These are phyloP conservation scores for Blumeriella jaapii DNA, from an alignment of 2,329 filamentous ascomycete genomes.

Conservation along the genomic window DNA sequence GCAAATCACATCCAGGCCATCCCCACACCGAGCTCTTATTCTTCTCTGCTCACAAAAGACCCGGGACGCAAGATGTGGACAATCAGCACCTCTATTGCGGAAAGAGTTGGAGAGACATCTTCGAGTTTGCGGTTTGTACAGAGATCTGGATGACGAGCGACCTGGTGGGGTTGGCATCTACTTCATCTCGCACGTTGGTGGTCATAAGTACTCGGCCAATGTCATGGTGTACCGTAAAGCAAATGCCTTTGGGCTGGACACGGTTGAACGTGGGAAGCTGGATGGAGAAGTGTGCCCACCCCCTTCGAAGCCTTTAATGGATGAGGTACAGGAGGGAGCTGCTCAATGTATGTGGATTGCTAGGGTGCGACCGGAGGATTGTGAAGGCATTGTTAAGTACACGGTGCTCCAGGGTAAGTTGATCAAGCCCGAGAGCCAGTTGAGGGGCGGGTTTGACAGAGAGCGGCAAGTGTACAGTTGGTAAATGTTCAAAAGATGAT, in stretches of 20 bases:
- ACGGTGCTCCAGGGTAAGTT: conserved; percentile 90
- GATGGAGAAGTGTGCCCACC: conserved; percentile 25
- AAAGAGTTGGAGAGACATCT: conserved; percentile 85
- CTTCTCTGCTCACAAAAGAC: conserved; percentile 90
- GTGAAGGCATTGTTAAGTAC: conserved; percentile 81
- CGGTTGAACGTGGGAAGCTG: conserved; percentile 24
- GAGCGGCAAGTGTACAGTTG: conserved; percentile 74
- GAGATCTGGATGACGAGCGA: conserved; percentile 78
- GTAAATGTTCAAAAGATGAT: too few relatives aligned
- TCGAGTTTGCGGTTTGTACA: conserved; percentile 69
- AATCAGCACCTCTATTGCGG: conserved; percentile 80
- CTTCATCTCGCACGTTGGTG: conserved; percentile 92
- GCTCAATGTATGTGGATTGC: conserved; percentile 91
- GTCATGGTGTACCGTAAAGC: conserved; percentile 72
- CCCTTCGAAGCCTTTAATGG: conserved; percentile 19
- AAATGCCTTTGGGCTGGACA: conserved; percentile 27
- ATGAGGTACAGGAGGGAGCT: conserved; percentile 42
- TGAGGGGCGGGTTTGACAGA: conserved; percentile 85
- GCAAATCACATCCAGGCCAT: conserved; percentile 47
- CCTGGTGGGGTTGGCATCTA: conserved; percentile 91
- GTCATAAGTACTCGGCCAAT: conserved; percentile 94
- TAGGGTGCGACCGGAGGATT: conserved; percentile 74
- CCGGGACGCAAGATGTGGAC: conserved; percentile 89
- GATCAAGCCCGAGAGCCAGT: conserved; percentile 74
- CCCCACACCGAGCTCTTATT: conserved; percentile 76